Evolutionary conservation across 2,329 filamentous ascomycete genomes (phyloP).

Genomic region (Arthrinium puccinioides): DNA sequence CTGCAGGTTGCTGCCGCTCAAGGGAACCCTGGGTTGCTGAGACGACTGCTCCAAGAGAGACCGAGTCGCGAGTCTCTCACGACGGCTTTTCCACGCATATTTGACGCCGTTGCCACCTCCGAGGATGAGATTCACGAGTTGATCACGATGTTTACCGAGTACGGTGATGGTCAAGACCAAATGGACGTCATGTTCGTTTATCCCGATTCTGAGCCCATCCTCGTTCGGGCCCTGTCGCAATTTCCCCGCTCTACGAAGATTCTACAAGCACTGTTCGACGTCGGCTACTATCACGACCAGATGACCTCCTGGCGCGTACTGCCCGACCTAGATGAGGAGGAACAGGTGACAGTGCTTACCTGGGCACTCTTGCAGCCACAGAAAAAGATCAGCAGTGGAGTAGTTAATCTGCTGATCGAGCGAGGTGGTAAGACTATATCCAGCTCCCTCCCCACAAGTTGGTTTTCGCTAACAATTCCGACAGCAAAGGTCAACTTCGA

Average conservation of each 20-base stretch:
- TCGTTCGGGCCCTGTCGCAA: constrained; percentile 44
- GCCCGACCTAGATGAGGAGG: constrained; percentile 39
- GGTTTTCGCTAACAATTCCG: too few species aligned
- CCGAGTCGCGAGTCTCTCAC: constrained; percentile 44
- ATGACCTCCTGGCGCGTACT: constrained; percentile 34
- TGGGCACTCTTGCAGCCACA: constrained; percentile 58
- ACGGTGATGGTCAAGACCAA: constrained; percentile 36
- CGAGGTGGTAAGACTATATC: constrained; percentile 27
- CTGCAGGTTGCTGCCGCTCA: constrained; percentile 46
- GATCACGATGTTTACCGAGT: constrained; percentile 43
- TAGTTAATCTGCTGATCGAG: constrained; percentile 51
- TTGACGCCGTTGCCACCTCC: constrained; percentile 40
- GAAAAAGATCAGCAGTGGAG: constrained; percentile 50
- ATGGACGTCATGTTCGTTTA: constrained; percentile 43
- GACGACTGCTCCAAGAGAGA: constrained; percentile 39
- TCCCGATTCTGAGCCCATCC: constrained; percentile 35
- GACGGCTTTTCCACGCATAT: constrained; percentile 47
- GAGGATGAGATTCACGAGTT: constrained; percentile 44
- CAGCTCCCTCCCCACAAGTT: too few species aligned
- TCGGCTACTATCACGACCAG: constrained; percentile 54
- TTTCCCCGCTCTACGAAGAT: constrained; percentile 48
- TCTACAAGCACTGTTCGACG: constrained; percentile 45
- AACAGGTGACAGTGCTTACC: constrained; percentile 48
- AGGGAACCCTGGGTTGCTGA: constrained; percentile 42
- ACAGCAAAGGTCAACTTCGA: constrained; percentile 50